Evolutionary conservation across 148 eudicot species (phyloP), one percentile per base, ranked within the genome.

Genomic region (Heliamphora exappendiculata): DNA sequence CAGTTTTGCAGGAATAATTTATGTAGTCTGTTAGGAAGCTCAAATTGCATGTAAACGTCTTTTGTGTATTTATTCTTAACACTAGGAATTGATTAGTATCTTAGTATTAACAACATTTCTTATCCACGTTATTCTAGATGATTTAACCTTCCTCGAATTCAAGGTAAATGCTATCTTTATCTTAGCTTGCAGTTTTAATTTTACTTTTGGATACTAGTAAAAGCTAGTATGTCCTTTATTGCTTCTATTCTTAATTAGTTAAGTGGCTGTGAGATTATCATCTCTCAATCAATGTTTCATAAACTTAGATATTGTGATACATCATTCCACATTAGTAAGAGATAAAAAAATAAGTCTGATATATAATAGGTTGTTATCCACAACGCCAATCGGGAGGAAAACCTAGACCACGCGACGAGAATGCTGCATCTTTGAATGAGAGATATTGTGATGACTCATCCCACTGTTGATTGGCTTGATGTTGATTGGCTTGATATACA

Each of bases 1-100:
- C 85, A 87, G 85, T 87, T 87, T 87, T 87, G 88, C 78, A 78
- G 83, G 82, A 85, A 81, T 85, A 87, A 85, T 78, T 73, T 79
- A 73, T 87, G 73, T 70, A 74, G 84, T 57, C 70, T 55, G 77
- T 70, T 69, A 84, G 76, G 74, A 75, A 66, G 78, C 74, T 83
- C 76, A 81, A 75, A 73, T 57, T 79, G 72, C 74, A 76, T 79
- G 66, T 78, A 74, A 83, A 75, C 78, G 71, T 76, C 75, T 50
- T 73, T 77, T 39, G 79, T 81, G 74, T 83, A 79, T 80, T 74
- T 75, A 81, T 67, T 78, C 77, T 75, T 72, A 78, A 82, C 79
- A 45, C 76, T 76, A 78, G 81, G 74, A 62, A 86, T 81, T 83
- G 78, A 77, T 81, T 86, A 34, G 67, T 44, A 70, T 80, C 78